Percentiles rank a stretch among this genome's conserved stretches.
Evolutionary conservation across 2,329 filamentous ascomycete genomes (phyloP).

Genomic region (Fusarium mangiferae): DNA sequence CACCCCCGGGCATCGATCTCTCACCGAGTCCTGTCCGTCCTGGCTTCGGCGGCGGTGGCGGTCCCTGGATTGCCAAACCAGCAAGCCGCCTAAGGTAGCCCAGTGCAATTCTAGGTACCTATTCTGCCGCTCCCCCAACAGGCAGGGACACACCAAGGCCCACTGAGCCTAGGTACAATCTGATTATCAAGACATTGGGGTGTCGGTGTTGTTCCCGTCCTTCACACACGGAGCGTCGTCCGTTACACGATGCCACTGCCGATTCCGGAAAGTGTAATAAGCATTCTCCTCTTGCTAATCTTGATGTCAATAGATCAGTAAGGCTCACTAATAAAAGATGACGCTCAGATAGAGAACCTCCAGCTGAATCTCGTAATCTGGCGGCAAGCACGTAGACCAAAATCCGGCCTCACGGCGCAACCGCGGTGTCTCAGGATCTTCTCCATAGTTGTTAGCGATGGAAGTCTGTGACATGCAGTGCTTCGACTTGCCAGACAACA

Average conservation of each 20-base stretch:
- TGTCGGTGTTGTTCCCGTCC: constrained; percentile 41
- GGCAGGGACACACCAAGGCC: constrained; percentile 38
- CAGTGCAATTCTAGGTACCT: neutral
- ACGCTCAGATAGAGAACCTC: neutral
- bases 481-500: constrained; percentile 23
- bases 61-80: constrained; percentile 19
- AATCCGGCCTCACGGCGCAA: constrained; percentile 32
- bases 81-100: neutral
- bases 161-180: constrained; percentile 23
- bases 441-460: constrained; percentile 27
- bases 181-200: constrained; percentile 33
- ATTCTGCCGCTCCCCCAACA: constrained; percentile 31
- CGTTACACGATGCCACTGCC: constrained; percentile 17
- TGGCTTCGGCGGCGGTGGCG: constrained; percentile 37
- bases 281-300: neutral
- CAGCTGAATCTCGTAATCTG: neutral
- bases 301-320: neutral
- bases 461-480: constrained; percentile 25
- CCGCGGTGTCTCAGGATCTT: constrained; percentile 33
- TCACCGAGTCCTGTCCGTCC: constrained; percentile 38
- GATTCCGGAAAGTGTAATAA: neutral
- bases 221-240: constrained; percentile 30
- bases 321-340: neutral
- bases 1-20: constrained; percentile 35
- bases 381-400: constrained; percentile 23